These are phyloP conservation scores for Gentiana dahurica DNA, from an alignment of 257 asterid genomes.

Conservation along the genomic window DNA sequence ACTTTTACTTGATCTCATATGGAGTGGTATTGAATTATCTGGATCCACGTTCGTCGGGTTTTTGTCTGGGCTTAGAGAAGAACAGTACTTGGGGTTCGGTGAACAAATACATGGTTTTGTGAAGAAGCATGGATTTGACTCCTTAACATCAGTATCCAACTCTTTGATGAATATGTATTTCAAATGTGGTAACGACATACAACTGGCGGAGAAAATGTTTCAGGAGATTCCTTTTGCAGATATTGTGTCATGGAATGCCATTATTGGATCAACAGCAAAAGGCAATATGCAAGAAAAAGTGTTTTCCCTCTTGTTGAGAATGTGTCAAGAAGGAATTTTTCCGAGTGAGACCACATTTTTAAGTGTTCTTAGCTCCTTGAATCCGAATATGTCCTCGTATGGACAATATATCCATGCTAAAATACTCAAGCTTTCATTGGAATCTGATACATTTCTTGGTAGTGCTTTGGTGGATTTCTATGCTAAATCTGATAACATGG, in stretches of 20 bases:
- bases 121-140: slow-evolving; percentile 42
- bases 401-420: slow-evolving; percentile 60
- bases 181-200: slow-evolving; percentile 18
- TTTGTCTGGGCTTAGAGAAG: slow-evolving; percentile 30
- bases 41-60: slow-evolving; percentile 43
- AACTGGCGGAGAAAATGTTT: slow-evolving; percentile 44
- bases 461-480: slow-evolving; percentile 62
- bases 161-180: slow-evolving; percentile 53
- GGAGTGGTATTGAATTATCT: slow-evolving; percentile 28
- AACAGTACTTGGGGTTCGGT: slow-evolving; percentile 27
- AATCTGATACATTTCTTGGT: slow-evolving; percentile 39
- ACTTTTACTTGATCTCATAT: slow-evolving; percentile 39
- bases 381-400: slow-evolving; percentile 19
- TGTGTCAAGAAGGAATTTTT: slow-evolving; percentile 31
- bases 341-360: slow-evolving; percentile 47
- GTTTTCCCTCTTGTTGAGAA: slow-evolving; percentile 25
- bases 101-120: slow-evolving; percentile 52
- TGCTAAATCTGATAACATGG: slow-evolving; percentile 38
- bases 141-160: slow-evolving; percentile 34
- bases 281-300: slow-evolving; percentile 31
- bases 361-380: slow-evolving; percentile 35
- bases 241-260: slow-evolving; percentile 55
- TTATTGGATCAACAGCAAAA: slow-evolving; percentile 40
- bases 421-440: slow-evolving; percentile 41
- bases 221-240: slow-evolving; percentile 40